Evolutionary conservation across 176 grass and related monocot genomes (phyloP), one percentile per base, ranked within the genome.

Genomic region (Ananas comosus): DNA sequence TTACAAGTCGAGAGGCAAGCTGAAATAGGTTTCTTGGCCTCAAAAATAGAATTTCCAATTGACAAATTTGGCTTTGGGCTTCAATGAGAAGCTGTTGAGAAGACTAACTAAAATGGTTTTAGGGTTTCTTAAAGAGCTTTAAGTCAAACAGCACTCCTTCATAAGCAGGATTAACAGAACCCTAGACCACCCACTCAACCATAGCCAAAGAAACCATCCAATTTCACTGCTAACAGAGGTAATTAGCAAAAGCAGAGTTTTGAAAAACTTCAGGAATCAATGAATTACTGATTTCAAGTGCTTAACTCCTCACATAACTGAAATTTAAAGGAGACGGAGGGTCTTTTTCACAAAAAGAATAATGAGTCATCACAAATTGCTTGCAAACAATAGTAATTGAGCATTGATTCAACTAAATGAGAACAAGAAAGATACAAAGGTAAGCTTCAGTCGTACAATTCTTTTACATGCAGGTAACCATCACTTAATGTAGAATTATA

Each of bases 401-500:
- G 16, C 7, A 72, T 65, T 77, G 57, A 70, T 42, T 42, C 33
- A 7, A 42, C 33, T 42, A 42, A 42, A 42, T 42, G 1, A 42
- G 33, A 42, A 42, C 33, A 42, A 42, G 33, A 51, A 78, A 63
- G 59, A 57, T 76, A 57, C 6, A 6, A 42, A 7, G 33, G 80
- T 66, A 18, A 77, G 13, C 70, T 71, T 76, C 74, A 56, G 13
- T 52, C 89, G 42, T 92, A 97, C 93, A 97, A 77, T 90, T 97
- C 93, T 63, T 72, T n/a, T 74, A 97, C 68, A 76, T 92, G 93
- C 49, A 85, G 42, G 77, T 92, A 97, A 67, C 84, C 93, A 81
- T 96, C 81, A 12, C 9, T 54, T 17, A 70, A 17, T 73, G 86
- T 77, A 66, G 13, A 71, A 64, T 97, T 97, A 53, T 96, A 59